A percentile compares a stretch with the other conserved stretches of the same genome.
Evolutionary conservation across 2,329 filamentous ascomycete species (phyloP).

Genomic region (Fusarium fracticaudum): DNA sequence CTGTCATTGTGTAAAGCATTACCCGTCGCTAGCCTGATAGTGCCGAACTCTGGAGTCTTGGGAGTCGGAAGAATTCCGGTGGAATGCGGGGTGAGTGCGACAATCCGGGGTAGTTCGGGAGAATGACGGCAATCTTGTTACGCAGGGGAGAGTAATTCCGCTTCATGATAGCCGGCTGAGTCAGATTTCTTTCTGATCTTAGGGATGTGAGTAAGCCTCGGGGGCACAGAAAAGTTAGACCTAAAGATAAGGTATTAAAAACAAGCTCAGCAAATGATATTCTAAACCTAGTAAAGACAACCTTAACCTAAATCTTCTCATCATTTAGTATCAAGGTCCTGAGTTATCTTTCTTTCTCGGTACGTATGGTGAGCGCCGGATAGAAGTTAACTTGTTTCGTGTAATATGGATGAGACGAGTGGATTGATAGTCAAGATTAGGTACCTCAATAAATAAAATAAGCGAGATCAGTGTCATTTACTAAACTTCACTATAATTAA

Average conservation of each 20-base stretch:
- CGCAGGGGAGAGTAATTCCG: background rate
- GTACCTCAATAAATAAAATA: accelerated
- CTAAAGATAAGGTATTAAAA: accelerated
- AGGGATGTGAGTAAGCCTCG: too few species aligned
- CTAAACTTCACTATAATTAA: too few species aligned
- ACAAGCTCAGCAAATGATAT: too few species aligned
- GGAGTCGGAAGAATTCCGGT: constrained; percentile 19
- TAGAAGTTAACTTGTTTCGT: accelerated
- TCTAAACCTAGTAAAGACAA: too few species aligned
- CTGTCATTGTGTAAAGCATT: background rate
- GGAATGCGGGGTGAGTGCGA: constrained; percentile 10
- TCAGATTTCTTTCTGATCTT: background rate
- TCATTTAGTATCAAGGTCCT: too few species aligned
- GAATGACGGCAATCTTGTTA: background rate
- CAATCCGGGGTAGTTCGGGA: background rate
- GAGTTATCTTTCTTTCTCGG: too few species aligned
- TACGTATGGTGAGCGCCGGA: too few species aligned
- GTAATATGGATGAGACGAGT: too few species aligned
- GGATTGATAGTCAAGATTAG: too few species aligned
- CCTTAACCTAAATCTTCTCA: too few species aligned
- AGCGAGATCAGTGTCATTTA: too few species aligned
- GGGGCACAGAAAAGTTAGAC: too few species aligned
- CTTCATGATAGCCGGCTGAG: background rate
- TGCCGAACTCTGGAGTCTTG: constrained; percentile 18
- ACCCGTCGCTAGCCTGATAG: constrained; percentile 28